Conservation (phyloP, 2,329 filamentous ascomycete species). For the Dendryphion nanum region DNA sequence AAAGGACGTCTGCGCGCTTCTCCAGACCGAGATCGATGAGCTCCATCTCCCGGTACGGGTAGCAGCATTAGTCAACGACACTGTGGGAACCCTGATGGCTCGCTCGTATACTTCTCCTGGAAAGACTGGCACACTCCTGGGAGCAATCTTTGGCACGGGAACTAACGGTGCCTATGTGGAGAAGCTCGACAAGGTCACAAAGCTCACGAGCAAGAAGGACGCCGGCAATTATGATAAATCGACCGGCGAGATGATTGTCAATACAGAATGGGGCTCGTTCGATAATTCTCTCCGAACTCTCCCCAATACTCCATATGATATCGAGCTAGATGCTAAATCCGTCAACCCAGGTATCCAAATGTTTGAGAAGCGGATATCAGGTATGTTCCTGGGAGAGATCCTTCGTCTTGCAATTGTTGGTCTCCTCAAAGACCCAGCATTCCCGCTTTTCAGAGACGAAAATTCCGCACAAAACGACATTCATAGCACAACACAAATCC, state of each 20-base stretch:
- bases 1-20: constrained; percentile 87
- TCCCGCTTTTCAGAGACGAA: constrained; percentile 73
- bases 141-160: constrained; percentile 95
- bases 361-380: constrained; percentile 98
- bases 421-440: constrained; percentile 65
- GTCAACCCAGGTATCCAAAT: constrained; percentile 95
- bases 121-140: constrained; percentile 82
- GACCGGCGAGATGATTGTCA: constrained; percentile 94
- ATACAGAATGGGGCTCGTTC: constrained; percentile 98
- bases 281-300: constrained; percentile 90
- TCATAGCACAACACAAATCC: constrained; percentile 62
- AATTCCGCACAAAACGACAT: constrained; percentile 69
- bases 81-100: constrained; percentile 95
- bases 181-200: constrained; percentile 81
- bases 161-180: constrained; percentile 98
- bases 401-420: constrained; percentile 73
- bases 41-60: constrained; percentile 87
- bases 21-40: constrained; percentile 86
- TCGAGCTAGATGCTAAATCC: constrained; percentile 72
- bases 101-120: constrained; percentile 91
- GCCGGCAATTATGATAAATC: constrained; percentile 67
- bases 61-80: constrained; percentile 96
- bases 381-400: constrained; percentile 97
- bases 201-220: constrained; percentile 54
- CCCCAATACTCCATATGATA: constrained; percentile 81